phyloP scores from a whole-genome alignment of 768 basidiomycete species.

The Chlorophyllum brunneum region DNA sequence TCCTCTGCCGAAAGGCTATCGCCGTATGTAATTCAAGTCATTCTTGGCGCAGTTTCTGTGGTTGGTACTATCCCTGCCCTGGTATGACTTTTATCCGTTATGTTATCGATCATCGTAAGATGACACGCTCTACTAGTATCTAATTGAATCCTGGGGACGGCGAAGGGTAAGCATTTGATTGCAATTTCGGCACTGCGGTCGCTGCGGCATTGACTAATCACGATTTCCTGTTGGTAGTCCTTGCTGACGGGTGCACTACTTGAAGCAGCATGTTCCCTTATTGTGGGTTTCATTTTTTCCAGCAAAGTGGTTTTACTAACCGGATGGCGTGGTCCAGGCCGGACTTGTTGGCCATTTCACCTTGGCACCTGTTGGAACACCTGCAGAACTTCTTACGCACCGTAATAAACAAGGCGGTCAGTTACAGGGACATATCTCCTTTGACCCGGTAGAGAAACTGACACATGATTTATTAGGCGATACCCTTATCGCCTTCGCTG shows the following conservation, averaged over 20 bases:
- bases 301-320: background rate
- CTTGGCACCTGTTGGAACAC: slow-evolving; percentile 51
- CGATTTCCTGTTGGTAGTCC: slow-evolving; percentile 33
- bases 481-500: slow-evolving; percentile 68
- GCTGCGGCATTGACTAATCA: background rate
- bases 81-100: slow-evolving; percentile 26
- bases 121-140: slow-evolving; percentile 26
- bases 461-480: slow-evolving; percentile 36
- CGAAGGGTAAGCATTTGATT: slow-evolving; percentile 41
- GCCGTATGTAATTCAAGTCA: slow-evolving; percentile 72
- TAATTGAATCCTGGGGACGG: slow-evolving; percentile 76
- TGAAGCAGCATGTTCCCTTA: slow-evolving; percentile 59
- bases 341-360: slow-evolving; percentile 70
- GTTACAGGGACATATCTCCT: background rate
- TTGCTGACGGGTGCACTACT: slow-evolving; percentile 60
- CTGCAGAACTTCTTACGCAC: slow-evolving; percentile 41
- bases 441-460: background rate
- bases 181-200: background rate
- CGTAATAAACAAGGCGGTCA: slow-evolving; percentile 52
- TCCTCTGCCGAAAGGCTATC: slow-evolving; percentile 43
- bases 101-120: background rate
- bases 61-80: slow-evolving; percentile 69
- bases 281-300: slow-evolving; percentile 35
- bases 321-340: slow-evolving; percentile 34
- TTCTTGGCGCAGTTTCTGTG: slow-evolving; percentile 73